Evolutionary conservation across 2,329 filamentous ascomycete species (phyloP), one percentile per base, ranked within the genome.

Genomic region (Pestalotiopsis sp.): DNA sequence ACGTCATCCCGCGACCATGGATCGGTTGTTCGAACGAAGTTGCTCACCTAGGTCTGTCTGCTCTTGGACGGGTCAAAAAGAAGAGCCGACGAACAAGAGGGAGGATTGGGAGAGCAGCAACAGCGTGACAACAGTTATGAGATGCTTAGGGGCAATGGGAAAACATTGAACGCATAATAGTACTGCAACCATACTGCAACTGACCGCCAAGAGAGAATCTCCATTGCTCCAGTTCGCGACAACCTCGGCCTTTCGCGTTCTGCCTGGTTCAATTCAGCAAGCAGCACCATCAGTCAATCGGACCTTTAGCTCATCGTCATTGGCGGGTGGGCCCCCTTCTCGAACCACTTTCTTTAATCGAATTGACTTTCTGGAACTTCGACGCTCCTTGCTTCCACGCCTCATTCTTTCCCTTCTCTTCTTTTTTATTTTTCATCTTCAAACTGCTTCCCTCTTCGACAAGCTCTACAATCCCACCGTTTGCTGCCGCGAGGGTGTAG

Each of bases 281-380:
- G 7, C 14, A n/a, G 17, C 44, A 52, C 17, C 44, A 52, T 52
- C 44, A 7, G 11, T 40, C 58, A 64, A 14, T 64, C 35, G 48
- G 64, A 39, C 52, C 64, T 22, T 66, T 66, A 66, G 64, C 52
- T 66, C 58, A 66, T 26, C 55, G 55, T 44, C 39, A 40, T n/a
- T 9, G 20, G 48, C 48, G 30, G n/a, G 52, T 58, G 64, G 55
- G 26, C 17, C 64, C 55, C 30, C 14, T 22, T 61, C 22, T 66
- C 64, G 64, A 26, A 66, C 64, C 64, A 66, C 64, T 59, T 65
- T 39, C 10, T 26, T 48, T 55, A 13, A 4, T 52, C 38, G 52
- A 58, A 58, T 66, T 59, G 38, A 40, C 30, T 59, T 59, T 66
- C 64, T n/a, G 20, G 30, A 40, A 38, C 20, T 56, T 44, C 30